A percentile compares a stretch with the other conserved stretches of the same genome.
phyloP scores from a whole-genome alignment of 1,284 basidiomycete species.

The Sanguinoderma infundibulare region DNA sequence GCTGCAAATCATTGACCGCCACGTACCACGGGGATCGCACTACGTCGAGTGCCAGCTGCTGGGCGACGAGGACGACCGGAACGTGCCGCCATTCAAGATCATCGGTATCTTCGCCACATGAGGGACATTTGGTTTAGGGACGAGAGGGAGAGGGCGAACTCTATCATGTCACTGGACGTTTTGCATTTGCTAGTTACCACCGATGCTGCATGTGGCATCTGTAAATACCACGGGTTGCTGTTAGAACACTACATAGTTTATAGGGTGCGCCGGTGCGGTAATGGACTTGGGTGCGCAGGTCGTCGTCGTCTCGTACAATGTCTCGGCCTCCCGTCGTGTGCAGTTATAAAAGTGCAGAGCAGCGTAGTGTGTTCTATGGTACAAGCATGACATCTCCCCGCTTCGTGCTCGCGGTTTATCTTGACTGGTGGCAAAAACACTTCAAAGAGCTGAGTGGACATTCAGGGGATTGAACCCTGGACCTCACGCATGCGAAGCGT shows the following conservation, averaged over 20 bases:
- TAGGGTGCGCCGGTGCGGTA: too few species aligned
- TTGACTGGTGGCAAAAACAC: too few species aligned
- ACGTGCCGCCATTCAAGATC: conserved; percentile 81
- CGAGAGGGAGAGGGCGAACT: not conserved
- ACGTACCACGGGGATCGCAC: conserved; percentile 78
- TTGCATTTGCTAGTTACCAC: not conserved
- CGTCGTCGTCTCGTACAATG: too few species aligned
- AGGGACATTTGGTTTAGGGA: conserved; percentile 2
- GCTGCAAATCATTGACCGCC: conserved; percentile 78
- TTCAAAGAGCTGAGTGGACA: too few species aligned
- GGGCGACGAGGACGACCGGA: conserved; percentile 76
- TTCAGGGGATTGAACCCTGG: conserved; percentile 39
- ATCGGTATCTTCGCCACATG: conserved; percentile 81
- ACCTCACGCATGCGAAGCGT: conserved; percentile 42
- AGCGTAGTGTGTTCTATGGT: too few species aligned
- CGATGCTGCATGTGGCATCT: not conserved
- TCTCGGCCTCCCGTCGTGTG: too few species aligned
- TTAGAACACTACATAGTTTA: not conserved
- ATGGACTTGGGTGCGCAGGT: too few species aligned
- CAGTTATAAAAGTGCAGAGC: too few species aligned
- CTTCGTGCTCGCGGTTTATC: too few species aligned
- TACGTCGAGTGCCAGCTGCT: conserved; percentile 84
- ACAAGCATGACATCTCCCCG: too few species aligned
- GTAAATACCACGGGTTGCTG: not conserved
- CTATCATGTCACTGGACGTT: not conserved